Conservation (phyloP, 306 rosid species). For the Citrullus amarus region DNA sequence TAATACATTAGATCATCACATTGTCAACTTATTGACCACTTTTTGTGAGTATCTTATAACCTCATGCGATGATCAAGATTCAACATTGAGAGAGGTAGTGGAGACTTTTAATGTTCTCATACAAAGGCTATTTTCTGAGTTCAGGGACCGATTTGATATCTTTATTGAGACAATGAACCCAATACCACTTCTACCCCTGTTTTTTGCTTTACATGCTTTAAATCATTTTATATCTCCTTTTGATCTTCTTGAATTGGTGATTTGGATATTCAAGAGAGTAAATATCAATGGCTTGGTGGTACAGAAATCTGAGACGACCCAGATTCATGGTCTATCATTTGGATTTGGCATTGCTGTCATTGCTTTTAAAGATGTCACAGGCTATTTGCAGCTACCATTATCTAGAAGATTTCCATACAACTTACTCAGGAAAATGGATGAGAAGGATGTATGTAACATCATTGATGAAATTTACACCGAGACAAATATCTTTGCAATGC, state of each 20-base stretch:
- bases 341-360: conserved; percentile 57
- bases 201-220: conserved; percentile 41
- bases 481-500: conserved; percentile 27
- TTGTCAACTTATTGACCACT: conserved; percentile 46
- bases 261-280: conserved; percentile 53
- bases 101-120: conserved; percentile 34
- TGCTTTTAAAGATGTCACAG: conserved; percentile 52
- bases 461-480: conserved; percentile 53
- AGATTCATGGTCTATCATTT: conserved; percentile 34
- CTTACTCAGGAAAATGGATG: conserved; percentile 47
- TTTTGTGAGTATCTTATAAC: conserved; percentile 43
- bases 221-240: conserved; percentile 54
- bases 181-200: conserved; percentile 30
- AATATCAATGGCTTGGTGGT: conserved; percentile 23
- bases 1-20: conserved; percentile 30
- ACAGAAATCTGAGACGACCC: conserved; percentile 13
- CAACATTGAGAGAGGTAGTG: conserved; percentile 25
- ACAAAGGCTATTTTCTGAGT: conserved; percentile 34
- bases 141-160: conserved; percentile 35
- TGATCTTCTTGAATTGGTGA: conserved; percentile 63
- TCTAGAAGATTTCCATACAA: conserved; percentile 35
- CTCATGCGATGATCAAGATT: conserved; percentile 18
- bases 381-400: conserved; percentile 41
- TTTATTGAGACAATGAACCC: conserved; percentile 26
- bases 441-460: conserved; percentile 21